Conservation (phyloP, 768 basidiomycete genomes). For the Agrocybe chaxingu region DNA sequence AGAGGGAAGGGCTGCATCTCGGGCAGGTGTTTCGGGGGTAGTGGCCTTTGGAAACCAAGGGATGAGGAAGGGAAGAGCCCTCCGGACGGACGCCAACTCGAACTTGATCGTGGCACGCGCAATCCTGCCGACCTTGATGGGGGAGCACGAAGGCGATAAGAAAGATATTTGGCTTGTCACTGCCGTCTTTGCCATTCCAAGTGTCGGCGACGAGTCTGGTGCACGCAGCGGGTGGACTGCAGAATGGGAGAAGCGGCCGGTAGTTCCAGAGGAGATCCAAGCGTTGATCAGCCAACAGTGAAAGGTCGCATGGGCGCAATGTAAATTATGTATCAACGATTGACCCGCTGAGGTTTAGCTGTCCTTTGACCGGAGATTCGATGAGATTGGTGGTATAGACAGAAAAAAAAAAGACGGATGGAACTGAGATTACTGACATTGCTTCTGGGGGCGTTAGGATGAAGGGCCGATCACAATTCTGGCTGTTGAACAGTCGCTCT, state of each 20-base stretch:
- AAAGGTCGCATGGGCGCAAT: too few relatives aligned
- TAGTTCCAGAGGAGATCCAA: slow-evolving; percentile 35
- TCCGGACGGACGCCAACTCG: slow-evolving; percentile 70
- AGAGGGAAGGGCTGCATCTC: slow-evolving; percentile 51
- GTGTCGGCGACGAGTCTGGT: slow-evolving; percentile 30
- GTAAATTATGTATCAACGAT: too few relatives aligned
- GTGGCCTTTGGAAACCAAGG: slow-evolving; percentile 36
- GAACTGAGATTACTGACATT: too few relatives aligned
- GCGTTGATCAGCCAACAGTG: background rate
- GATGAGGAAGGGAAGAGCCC: slow-evolving; percentile 33
- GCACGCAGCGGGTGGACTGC: slow-evolving; percentile 40
- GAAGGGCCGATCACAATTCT: too few relatives aligned
- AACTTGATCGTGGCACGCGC: slow-evolving; percentile 67
- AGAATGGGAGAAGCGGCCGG: slow-evolving; percentile 48
- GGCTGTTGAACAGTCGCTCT: too few relatives aligned
- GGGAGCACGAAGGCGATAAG: slow-evolving; percentile 36
- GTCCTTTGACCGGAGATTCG: too few relatives aligned
- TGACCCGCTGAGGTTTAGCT: too few relatives aligned
- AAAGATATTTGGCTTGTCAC: slow-evolving; percentile 58
- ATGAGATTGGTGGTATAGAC: too few relatives aligned
- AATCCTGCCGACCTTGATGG: slow-evolving; percentile 62
- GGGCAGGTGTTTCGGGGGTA: slow-evolving; percentile 63
- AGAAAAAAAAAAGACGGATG: too few relatives aligned
- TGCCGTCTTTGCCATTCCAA: slow-evolving; percentile 62
- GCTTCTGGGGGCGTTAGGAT: too few relatives aligned